Evolutionary conservation across 192 early-diverging fungal species (phyloP).

Genomic region (Ramicandelaber brevisporus): DNA sequence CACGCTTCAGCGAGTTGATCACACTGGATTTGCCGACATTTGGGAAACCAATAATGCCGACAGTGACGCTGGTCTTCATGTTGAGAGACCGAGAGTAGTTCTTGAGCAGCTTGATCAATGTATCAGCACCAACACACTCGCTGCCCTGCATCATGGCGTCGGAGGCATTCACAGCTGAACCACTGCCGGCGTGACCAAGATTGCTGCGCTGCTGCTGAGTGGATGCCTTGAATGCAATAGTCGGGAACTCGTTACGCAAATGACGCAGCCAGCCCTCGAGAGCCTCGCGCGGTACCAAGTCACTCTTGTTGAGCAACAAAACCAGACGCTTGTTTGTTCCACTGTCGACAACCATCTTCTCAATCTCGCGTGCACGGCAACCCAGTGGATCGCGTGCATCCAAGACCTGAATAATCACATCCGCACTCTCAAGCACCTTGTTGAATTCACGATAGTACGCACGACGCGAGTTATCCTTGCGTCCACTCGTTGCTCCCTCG

Average conservation of each 20-base stretch:
- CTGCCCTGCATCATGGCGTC: conserved; percentile 24
- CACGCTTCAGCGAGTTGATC: conserved; percentile 94
- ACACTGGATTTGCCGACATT: conserved; percentile 96
- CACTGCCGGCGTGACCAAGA: conserved; percentile 42
- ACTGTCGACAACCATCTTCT: conserved; percentile 75
- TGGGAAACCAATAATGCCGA: conserved; percentile 93
- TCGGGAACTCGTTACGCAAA: conserved; percentile 87
- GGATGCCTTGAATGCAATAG: conserved; percentile 92
- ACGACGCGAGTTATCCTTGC: conserved; percentile 84
- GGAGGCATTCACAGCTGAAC: conserved; percentile 10
- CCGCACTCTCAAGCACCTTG: conserved; percentile 87
- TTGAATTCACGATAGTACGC: conserved; percentile 94
- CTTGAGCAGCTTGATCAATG: conserved; percentile 77
- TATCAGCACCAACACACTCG: conserved; percentile 85
- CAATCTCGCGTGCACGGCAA: conserved; percentile 72
- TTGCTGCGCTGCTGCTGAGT: conserved; percentile 81
- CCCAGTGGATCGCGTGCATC: conserved; percentile 96
- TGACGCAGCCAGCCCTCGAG: conserved; percentile 88
- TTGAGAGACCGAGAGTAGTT: conserved; percentile 90
- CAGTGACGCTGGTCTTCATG: conserved; percentile 93
- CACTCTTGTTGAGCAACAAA: conserved; percentile 93
- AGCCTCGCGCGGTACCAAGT: conserved; percentile 82
- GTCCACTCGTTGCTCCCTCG: conserved; percentile 41
- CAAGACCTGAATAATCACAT: conserved; percentile 92
- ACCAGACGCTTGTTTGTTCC: conserved; percentile 79